Base-by-base conservation (phyloP, 2,329 filamentous ascomycete genomes). In the Sarocladium brachiariae region DNA sequence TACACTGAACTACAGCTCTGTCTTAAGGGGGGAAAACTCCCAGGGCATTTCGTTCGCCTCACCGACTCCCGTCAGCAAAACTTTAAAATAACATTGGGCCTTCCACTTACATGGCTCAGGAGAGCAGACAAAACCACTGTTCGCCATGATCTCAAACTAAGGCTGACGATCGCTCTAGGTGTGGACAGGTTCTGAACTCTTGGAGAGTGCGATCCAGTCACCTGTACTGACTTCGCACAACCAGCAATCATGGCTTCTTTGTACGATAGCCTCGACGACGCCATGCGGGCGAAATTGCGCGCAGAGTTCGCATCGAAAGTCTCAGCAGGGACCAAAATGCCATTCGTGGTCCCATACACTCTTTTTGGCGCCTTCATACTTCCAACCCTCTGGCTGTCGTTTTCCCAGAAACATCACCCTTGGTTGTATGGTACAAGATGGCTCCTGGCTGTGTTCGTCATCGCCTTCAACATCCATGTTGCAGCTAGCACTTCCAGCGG, bases 291-390 rank as follows among this genome's bases (percentile, higher is more conserved):
- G 23, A 55, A 60, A 39, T 71, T 74, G 57, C 67, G 65, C 38
- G 54, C 57, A 8, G 41, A 57, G 13, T 77, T 77, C 58, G 54
- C 58, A 39, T 57, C 59, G 2, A 63, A 61, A 38, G 55, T 69
- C 30, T 61, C 64, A 47, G 63, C 70, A 3, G 74, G 74, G 39
- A 61, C 56, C 6, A 60, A 68, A 27, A 65, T 64, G 37, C 78
- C 77, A 2, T 66, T 83, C 16, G 58, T 83, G 16, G 34, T 83
- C 7, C 80, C 79, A 0, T 74, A 77, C 52, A 66, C 70, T 51
- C 52, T 81, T 6, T 52, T 78, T 19, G 73, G 71, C 3, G 59
- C 70, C 24, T 66, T 76, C 39, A 45, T 80, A 37, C 50, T 84
- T 2, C 76, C 78, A 0, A 61, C 73, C 1, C 54, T 79, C 3